phyloP scores from a whole-genome alignment of 768 basidiomycete species.

The Termitomyces sp. region DNA sequence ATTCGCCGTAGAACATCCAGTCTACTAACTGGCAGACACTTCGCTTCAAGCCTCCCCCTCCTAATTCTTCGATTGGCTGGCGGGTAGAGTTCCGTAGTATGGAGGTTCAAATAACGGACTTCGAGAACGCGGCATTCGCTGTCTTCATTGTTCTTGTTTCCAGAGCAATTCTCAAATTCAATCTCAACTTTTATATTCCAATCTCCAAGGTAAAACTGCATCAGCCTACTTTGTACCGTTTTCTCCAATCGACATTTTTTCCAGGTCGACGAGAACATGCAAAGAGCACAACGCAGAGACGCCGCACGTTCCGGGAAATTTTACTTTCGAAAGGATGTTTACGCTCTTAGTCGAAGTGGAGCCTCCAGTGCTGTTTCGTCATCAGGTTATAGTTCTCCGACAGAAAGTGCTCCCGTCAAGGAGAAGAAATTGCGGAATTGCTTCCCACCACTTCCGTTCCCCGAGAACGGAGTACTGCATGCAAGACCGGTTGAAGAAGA shows the following conservation, averaged over 20 bases:
- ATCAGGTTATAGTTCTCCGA: slow-evolving; percentile 33
- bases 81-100: slow-evolving; percentile 97
- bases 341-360: slow-evolving; percentile 46
- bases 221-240: background rate
- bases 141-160: slow-evolving; percentile 94
- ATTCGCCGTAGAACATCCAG: slow-evolving; percentile 75
- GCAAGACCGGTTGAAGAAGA: slow-evolving; percentile 64
- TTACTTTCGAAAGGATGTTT: slow-evolving; percentile 85
- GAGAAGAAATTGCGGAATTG: slow-evolving; percentile 69
- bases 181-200: slow-evolving; percentile 92
- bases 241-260: background rate
- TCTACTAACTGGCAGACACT: slow-evolving; percentile 99
- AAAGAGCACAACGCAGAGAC: slow-evolving; percentile 77
- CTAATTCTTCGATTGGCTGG: slow-evolving; percentile 92
- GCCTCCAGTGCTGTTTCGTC: slow-evolving; percentile 44
- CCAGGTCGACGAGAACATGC: slow-evolving; percentile 98
- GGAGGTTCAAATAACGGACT: slow-evolving; percentile 99
- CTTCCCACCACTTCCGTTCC: slow-evolving; percentile 56
- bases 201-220: slow-evolving; percentile 75
- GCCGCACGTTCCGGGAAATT: slow-evolving; percentile 74
- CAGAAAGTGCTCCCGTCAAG: slow-evolving; percentile 32
- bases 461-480: slow-evolving; percentile 35
- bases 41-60: slow-evolving; percentile 96
- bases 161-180: slow-evolving; percentile 86
- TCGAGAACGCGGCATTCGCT: slow-evolving; percentile 96